A percentile compares a stretch with the other conserved stretches of the same genome.
Evolutionary conservation across 1,139 yeast genomes (phyloP).

Genomic region (Candida sp.): DNA sequence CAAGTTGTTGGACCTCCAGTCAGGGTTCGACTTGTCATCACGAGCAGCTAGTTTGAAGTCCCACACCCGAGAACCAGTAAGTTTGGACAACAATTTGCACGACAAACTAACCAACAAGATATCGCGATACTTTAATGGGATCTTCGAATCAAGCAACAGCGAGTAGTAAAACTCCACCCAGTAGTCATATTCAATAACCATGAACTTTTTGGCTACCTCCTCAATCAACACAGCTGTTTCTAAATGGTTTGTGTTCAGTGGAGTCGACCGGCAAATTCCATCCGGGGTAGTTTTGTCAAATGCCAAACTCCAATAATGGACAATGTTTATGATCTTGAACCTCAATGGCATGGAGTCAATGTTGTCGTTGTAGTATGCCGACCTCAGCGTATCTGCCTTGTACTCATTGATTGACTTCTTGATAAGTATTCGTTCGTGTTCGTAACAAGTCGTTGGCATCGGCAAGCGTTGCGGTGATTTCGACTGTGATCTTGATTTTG

Average conservation of each 20-base stretch:
- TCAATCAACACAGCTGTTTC: constrained; percentile 8
- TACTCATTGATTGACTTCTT: constrained; percentile 11
- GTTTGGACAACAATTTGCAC: constrained; percentile 10
- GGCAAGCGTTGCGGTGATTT: background rate
- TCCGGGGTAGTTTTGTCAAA: constrained; percentile 12
- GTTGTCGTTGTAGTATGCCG: constrained; percentile 25
- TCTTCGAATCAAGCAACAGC: constrained; percentile 1
- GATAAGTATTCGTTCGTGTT: constrained; percentile 28
- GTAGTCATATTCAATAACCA: constrained; percentile 13
- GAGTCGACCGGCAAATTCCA: constrained; percentile 6
- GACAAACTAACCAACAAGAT: constrained; percentile 13
- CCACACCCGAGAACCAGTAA: constrained; percentile 10
- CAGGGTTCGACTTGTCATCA: background rate
- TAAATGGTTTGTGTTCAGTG: constrained; percentile 1
- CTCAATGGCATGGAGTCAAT: constrained; percentile 32
- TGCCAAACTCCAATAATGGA: constrained; percentile 26
- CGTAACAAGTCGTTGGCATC: constrained; percentile 31
- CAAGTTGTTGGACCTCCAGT: constrained; percentile 9
- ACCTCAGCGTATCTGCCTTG: constrained; percentile 9
- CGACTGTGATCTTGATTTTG: too few species aligned
- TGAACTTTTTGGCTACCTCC: constrained; percentile 11
- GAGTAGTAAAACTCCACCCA: constrained; percentile 14
- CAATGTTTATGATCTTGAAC: constrained; percentile 22
- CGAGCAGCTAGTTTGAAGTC: background rate
- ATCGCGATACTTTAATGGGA: constrained; percentile 7